These are phyloP conservation scores for Osmanthus fragrans DNA, from an alignment of 257 asterid species.

Conservation along the genomic window DNA sequence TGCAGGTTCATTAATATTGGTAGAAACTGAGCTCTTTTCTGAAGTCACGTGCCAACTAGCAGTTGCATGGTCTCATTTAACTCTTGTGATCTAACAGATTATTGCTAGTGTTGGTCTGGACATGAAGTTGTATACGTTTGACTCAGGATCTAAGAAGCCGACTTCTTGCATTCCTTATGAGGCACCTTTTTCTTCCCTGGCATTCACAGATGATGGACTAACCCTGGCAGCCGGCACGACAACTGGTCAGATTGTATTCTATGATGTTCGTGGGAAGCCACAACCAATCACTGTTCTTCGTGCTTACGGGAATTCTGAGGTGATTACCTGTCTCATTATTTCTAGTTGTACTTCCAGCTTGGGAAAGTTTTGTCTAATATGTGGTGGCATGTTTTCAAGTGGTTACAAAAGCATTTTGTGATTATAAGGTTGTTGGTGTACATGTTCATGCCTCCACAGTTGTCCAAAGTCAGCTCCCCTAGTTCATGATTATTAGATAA, in stretches of 20 bases:
- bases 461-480: background rate
- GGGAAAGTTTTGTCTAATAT: conserved; percentile 14
- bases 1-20: conserved; percentile 11
- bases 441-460: background rate
- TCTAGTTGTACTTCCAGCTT: conserved; percentile 24
- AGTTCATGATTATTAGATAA: background rate
- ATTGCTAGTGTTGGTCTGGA: conserved; percentile 97
- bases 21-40: conserved; percentile 20
- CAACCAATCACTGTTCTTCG: conserved; percentile 91
- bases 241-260: conserved; percentile 83
- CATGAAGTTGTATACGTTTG: conserved; percentile 89
- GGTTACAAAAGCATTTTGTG: background rate
- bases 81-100: conserved; percentile 51
- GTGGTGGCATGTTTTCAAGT: conserved; percentile 12
- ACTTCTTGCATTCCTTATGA: conserved; percentile 87
- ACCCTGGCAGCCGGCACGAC: conserved; percentile 95
- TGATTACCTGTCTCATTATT: conserved; percentile 27
- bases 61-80: conserved; percentile 1
- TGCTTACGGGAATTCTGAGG: conserved; percentile 90
- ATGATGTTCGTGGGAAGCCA: conserved; percentile 94
- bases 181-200: conserved; percentile 88
- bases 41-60: conserved; percentile 11
- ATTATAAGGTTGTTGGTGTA: background rate
- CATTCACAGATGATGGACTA: conserved; percentile 91
- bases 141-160: conserved; percentile 79